Conservation (phyloP, 2,329 filamentous ascomycete genomes). For the Nothophaeocryptopus gaeumannii region DNA sequence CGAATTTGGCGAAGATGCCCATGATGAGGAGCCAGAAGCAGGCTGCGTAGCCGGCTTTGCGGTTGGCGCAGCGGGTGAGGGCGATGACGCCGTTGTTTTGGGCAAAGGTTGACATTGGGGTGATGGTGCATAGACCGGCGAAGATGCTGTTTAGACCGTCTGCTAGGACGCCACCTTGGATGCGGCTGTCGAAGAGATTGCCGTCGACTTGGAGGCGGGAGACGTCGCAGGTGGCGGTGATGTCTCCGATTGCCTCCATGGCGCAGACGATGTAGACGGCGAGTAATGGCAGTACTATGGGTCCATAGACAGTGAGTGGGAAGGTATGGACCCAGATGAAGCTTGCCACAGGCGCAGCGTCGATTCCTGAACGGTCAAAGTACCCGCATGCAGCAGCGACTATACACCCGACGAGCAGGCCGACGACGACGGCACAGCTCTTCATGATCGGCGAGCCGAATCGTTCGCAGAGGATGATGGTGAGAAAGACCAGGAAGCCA, state of each 20-base stretch:
- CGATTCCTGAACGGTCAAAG: conserved; percentile 71
- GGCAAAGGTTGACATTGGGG: conserved; percentile 75
- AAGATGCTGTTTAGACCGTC: conserved; percentile 69
- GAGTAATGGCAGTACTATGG: conserved; percentile 69
- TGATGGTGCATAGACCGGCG: conserved; percentile 74
- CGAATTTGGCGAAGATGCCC: conserved; percentile 81
- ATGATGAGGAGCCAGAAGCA: conserved; percentile 75
- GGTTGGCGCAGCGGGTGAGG: conserved; percentile 75
- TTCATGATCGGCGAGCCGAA: conserved; percentile 85
- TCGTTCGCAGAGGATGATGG: conserved; percentile 76
- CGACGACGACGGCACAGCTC: conserved; percentile 71
- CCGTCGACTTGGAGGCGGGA: conserved; percentile 73
- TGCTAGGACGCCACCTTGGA: conserved; percentile 75
- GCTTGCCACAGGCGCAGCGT: conserved; percentile 65
- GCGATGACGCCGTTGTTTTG: conserved; percentile 86
- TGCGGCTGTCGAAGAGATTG: conserved; percentile 67
- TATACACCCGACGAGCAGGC: conserved; percentile 72
- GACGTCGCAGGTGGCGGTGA: conserved; percentile 70
- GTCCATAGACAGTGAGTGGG: conserved; percentile 67
- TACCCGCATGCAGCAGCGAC: conserved; percentile 76
- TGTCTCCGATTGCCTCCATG: conserved; percentile 65
- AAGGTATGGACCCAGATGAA: conserved; percentile 82
- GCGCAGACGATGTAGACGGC: conserved; percentile 64
- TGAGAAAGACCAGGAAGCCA: conserved; percentile 75
- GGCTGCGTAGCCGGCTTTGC: conserved; percentile 74